These are phyloP conservation scores for Neurospora sublineolata DNA, from an alignment of 495 filamentous ascomycete species.

Conservation along the genomic window DNA sequence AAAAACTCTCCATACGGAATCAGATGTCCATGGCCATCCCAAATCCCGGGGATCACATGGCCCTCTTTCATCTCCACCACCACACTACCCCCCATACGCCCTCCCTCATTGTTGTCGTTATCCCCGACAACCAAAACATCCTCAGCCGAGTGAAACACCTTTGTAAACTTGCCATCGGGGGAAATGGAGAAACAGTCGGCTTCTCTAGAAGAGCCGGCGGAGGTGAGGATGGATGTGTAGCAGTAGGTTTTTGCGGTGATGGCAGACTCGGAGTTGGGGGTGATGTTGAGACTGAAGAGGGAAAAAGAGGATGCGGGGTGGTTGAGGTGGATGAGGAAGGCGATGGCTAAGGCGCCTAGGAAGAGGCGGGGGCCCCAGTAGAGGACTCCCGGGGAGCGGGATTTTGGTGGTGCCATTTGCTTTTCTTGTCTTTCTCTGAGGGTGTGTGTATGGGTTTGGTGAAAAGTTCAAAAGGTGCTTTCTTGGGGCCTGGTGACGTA, in stretches of 20 bases:
- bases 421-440: not conserved
- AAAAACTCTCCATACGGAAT: constrained; percentile 53
- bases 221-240: constrained; percentile 19
- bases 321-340: constrained; percentile 6
- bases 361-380: constrained; percentile 14
- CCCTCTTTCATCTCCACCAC: constrained; percentile 15
- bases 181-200: constrained; percentile 36
- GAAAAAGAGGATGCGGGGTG: constrained; percentile 7
- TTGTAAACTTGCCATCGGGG: constrained; percentile 18
- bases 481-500: not conserved
- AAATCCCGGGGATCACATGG: constrained; percentile 47
- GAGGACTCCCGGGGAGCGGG: not conserved
- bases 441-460: not conserved
- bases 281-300: constrained; percentile 1
- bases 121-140: not conserved
- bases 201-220: constrained; percentile 3
- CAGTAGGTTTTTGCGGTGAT: constrained; percentile 22
- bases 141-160: constrained; percentile 13
- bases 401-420: not conserved
- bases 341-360: constrained; percentile 11
- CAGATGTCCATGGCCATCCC: constrained; percentile 56
- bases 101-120: not conserved
- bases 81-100: not conserved
- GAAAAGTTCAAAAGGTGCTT: not conserved
- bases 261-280: not conserved